Evolutionary conservation across 306 rosid genomes (phyloP).

Genomic region (Comarum palustre): DNA sequence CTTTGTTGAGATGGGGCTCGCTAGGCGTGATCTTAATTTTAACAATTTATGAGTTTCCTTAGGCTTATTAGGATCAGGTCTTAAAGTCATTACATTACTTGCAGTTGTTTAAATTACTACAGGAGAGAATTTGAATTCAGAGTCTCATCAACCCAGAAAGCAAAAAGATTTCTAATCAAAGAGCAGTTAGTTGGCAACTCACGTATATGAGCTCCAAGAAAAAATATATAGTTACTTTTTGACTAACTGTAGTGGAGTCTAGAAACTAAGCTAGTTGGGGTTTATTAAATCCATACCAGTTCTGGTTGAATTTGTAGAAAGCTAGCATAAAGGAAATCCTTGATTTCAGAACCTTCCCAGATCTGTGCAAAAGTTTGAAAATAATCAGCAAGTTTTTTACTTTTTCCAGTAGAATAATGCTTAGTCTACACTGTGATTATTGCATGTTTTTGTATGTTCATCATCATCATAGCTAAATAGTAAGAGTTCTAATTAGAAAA

Average conservation of each 20-base stretch:
- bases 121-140: neutral
- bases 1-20: neutral
- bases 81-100: neutral
- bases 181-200: neutral
- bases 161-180: neutral
- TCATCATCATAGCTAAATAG: conserved; percentile 2
- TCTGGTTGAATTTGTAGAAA: neutral
- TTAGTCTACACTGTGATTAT: conserved; percentile 15
- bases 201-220: neutral
- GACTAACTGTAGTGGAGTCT: neutral
- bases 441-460: neutral
- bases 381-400: neutral
- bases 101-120: neutral
- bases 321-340: conserved; percentile 3
- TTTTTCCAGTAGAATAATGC: conserved; percentile 13
- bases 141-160: neutral
- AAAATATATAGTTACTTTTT: neutral
- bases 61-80: neutral
- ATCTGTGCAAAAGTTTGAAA: conserved; percentile 16
- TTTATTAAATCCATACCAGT: neutral
- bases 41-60: neutral
- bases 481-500: neutral
- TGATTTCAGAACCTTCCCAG: conserved; percentile 24
- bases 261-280: neutral
- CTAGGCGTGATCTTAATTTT: neutral